Conservation (phyloP, 2,329 filamentous ascomycete species). For the Drechslera avenae region DNA sequence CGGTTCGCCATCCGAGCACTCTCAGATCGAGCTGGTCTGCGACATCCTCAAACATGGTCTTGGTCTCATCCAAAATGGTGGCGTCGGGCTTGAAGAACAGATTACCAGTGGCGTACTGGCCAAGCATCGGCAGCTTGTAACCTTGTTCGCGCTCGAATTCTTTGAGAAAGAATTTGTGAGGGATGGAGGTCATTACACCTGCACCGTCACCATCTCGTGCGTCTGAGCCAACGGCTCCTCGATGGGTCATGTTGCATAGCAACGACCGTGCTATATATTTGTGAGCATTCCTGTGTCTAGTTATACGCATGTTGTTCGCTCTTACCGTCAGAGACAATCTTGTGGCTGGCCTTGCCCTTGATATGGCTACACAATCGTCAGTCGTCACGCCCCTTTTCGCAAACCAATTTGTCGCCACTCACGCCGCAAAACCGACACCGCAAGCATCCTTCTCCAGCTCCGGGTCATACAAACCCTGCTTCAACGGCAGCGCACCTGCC, state of each 20-base stretch:
- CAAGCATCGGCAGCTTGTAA: conserved; percentile 82
- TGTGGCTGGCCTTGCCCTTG: conserved; percentile 96
- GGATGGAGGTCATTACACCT: conserved; percentile 99
- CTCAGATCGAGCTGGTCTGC: conserved; percentile 85
- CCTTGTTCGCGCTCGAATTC: conserved; percentile 93
- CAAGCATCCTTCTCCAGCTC: conserved; percentile 98
- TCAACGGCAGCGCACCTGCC: conserved; percentile 93
- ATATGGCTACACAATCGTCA: conserved; percentile 71
- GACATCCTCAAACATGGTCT: conserved; percentile 91
- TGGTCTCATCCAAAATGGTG: conserved; percentile 86
- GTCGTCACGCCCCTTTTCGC: conserved; percentile 7
- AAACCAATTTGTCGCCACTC: conserved; percentile 49
- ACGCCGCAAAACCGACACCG: conserved; percentile 99
- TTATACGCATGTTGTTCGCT: neutral
- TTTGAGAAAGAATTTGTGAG: conserved; percentile 97
- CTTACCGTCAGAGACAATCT: conserved; percentile 97
- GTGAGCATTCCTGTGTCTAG: conserved; percentile 35
- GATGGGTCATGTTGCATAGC: conserved; percentile 99
- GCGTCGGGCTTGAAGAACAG: conserved; percentile 98
- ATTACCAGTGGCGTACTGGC: conserved; percentile 96
- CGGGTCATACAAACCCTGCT: conserved; percentile 98
- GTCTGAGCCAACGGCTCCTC: conserved; percentile 96
- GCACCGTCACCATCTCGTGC: conserved; percentile 97
- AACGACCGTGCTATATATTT: conserved; percentile 74
- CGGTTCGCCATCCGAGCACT: conserved; percentile 94